Base-by-base conservation (phyloP, 257 asterid species). In the Galeopsis tetrahit region DNA sequence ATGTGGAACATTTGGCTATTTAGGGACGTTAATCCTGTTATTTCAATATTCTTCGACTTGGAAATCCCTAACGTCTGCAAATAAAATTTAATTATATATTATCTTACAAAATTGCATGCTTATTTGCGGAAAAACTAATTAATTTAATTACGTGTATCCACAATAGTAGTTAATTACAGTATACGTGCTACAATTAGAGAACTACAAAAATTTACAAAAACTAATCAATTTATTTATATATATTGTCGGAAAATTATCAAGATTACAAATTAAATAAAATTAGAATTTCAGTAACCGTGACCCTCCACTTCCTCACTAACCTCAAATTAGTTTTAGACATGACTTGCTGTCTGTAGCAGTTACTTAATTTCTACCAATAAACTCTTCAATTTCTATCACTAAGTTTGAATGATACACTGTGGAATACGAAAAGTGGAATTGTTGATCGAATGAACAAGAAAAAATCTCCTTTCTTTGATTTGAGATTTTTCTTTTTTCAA, bases 1-100 rank as follows among this genome's bases (percentile, higher is more conserved):
- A 88, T 70, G 66, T 88, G 92, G 76, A 84, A 86, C 83, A 82
- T 76, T 60, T 88, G 84, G 80, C 89, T 88, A 35, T 86, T 83
- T 63, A 76, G 13, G 53, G 89, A 88, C 4, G 71, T 77, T 40
- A 86, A 10, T 61, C 89, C 92, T 36, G 7, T 78, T 52, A 88
- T 70, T 2, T 5, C 75, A 11, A 88, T 55, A 58, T 84, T 83
- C 66, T 74, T 82, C 6, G 95, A 83, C 7, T 82, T 86, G 15
- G 77, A 69, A 10, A 88, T 65, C 7, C 83, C 82, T 42, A 88
- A 55, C 1, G 85, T 76, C 95, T 88, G 83, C 83, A 72, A 9
- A 73, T 21, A 44, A 11, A 35, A 33, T n/a, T n/a, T 4, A 14
- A 13, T 57, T 11, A 13, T 43, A 15, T 49, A 3, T 4, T 10